Percentiles rank a stretch among this genome's conserved stretches.
Conservation (phyloP, 2,329 filamentous ascomycete genomes). For the Ceratocystis ficicola region DNA sequence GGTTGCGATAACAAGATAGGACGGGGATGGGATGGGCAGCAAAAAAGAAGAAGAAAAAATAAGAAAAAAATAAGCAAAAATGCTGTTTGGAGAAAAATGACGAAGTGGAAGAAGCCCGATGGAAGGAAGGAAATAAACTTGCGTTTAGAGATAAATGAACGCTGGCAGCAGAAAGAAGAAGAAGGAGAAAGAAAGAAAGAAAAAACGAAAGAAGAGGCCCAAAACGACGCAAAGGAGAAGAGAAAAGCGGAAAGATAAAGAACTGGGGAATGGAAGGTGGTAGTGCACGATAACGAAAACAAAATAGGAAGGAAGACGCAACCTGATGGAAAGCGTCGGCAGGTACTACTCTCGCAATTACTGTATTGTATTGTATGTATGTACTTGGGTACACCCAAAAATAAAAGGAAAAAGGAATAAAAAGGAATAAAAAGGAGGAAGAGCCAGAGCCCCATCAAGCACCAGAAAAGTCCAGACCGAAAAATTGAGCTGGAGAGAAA, state of each 20-base stretch:
- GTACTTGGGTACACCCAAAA: no score
- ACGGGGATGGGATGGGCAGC: conserved; percentile 1
- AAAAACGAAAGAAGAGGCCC: background rate
- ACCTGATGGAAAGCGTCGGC: background rate
- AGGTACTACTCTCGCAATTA: background rate
- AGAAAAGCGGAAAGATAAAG: conserved; percentile 9
- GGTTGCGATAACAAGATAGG: conserved; percentile 9
- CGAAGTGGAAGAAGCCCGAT: background rate
- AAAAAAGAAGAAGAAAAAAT: background rate
- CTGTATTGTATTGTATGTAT: background rate
- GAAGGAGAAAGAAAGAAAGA: background rate
- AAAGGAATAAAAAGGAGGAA: background rate
- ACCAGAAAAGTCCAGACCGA: conserved; percentile 1
- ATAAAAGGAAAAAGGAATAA: background rate
- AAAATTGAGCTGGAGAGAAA: background rate
- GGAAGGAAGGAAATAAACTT: background rate
- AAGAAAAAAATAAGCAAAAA: background rate
- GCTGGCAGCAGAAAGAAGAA: background rate
- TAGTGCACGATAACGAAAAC: conserved; percentile 8
- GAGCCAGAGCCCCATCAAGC: no score
- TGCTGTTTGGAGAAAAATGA: background rate
- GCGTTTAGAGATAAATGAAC: background rate
- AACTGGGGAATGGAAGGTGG: background rate
- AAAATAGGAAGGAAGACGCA: background rate
- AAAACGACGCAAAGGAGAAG: background rate